Evolutionary conservation across 2,329 filamentous ascomycete species (phyloP).

Genomic region (Huntiella bhutanensis): DNA sequence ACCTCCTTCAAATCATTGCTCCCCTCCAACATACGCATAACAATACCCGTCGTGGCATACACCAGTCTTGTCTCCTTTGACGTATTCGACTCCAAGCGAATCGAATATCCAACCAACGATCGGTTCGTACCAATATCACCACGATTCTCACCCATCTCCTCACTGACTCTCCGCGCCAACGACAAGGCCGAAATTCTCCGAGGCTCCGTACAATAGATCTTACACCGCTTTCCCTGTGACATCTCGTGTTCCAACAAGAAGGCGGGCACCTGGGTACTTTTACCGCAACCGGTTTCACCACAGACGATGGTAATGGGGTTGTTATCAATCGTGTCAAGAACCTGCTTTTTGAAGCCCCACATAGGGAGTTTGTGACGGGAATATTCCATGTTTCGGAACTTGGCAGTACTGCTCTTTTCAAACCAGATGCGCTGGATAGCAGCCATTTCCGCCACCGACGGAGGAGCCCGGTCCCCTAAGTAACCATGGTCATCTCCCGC

Average conservation of each 20-base stretch:
- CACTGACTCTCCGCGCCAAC: conserved; percentile 76
- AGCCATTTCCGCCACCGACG: conserved; percentile 23
- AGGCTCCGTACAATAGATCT: conserved; percentile 89
- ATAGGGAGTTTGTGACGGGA: conserved; percentile 71
- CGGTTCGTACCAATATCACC: conserved; percentile 63
- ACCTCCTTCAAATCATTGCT: conserved; percentile 74
- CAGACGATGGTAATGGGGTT: conserved; percentile 85
- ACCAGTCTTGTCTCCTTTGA: conserved; percentile 66
- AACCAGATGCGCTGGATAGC: conserved; percentile 39
- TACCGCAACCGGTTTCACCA: conserved; percentile 91
- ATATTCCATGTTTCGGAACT: conserved; percentile 63
- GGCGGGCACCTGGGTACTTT: conserved; percentile 92
- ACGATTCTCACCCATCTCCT: conserved; percentile 75
- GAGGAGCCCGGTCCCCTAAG: conserved; percentile 25
- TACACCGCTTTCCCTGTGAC: conserved; percentile 60
- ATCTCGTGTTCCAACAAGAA: conserved; percentile 85
- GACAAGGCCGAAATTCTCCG: conserved; percentile 93
- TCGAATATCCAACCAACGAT: conserved; percentile 86
- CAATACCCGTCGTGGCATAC: conserved; percentile 79
- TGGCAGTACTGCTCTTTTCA: conserved; percentile 34
- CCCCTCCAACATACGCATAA: conserved; percentile 93
- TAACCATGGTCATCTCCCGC: conserved; percentile 30
- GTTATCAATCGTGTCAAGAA: conserved; percentile 55
- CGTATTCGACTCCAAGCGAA: conserved; percentile 76
- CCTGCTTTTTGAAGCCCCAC: conserved; percentile 63